These are phyloP conservation scores for Xylariaceae sp. DNA, from an alignment of 2,329 filamentous ascomycete species.

Conservation along the genomic window DNA sequence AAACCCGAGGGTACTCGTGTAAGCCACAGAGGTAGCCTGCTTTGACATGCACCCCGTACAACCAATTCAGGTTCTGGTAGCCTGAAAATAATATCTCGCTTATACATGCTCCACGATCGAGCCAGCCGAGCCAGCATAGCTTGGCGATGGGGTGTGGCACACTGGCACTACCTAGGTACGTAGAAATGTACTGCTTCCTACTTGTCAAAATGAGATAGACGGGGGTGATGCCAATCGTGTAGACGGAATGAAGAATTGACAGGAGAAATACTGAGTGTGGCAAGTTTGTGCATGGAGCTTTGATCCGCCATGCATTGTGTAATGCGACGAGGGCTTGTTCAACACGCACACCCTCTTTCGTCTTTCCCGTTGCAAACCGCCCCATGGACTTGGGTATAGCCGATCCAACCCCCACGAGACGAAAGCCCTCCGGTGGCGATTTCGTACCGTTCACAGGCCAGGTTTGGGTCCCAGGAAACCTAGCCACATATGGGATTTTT, in stretches of 20 bases:
- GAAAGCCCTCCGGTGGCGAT: neutral
- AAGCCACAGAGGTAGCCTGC: neutral
- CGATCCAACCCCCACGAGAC: neutral
- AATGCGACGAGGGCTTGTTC: neutral
- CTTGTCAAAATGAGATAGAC: neutral
- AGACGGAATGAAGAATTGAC: neutral
- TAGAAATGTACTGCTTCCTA: neutral
- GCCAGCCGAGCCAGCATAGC: neutral
- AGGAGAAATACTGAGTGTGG: neutral
- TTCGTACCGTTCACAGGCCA: neutral
- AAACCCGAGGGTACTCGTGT: neutral
- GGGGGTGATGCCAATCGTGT: neutral
- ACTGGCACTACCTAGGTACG: neutral
- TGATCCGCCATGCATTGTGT: neutral
- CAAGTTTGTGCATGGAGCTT: neutral
- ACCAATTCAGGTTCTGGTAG: neutral
- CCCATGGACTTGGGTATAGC: neutral
- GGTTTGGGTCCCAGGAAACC: neutral
- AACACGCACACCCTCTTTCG: neutral
- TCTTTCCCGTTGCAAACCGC: constrained; percentile 1
- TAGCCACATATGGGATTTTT: neutral
- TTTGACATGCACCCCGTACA: neutral
- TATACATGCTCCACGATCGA: neutral
- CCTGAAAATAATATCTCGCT: neutral
- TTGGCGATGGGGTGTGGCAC: neutral